These are phyloP conservation scores for Onygenales sp. DNA, from an alignment of 2,329 filamentous ascomycete species.

Conservation along the genomic window DNA sequence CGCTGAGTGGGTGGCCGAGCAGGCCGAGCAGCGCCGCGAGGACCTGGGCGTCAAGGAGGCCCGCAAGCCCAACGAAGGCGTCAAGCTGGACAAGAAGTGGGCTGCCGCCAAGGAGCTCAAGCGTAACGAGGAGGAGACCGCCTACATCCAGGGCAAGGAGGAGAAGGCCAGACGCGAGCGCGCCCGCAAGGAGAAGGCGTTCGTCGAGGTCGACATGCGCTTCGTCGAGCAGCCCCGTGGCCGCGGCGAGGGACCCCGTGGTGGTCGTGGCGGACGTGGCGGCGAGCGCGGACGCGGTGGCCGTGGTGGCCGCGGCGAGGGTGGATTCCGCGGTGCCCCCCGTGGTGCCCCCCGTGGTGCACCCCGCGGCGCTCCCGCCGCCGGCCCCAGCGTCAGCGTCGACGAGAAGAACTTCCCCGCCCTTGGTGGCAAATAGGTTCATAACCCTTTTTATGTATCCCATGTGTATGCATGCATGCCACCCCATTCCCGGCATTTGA, in stretches of 20 bases:
- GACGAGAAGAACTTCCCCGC: constrained; percentile 40
- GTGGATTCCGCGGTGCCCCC: constrained; percentile 34
- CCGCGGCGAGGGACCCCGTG: constrained; percentile 39
- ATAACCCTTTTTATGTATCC: background rate
- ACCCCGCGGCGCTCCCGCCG: constrained; percentile 18
- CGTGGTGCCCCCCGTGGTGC: constrained; percentile 28
- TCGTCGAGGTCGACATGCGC: constrained; percentile 79
- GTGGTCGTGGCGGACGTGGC: constrained; percentile 21
- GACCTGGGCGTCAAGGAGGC: constrained; percentile 56
- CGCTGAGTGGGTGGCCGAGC: constrained; percentile 73
- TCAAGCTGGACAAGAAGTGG: constrained; percentile 86
- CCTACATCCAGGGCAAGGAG: constrained; percentile 62
- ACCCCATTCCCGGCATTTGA: background rate
- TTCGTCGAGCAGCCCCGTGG: constrained; percentile 59
- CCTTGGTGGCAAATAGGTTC: constrained; percentile 17
- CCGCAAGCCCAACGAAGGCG: constrained; percentile 88
- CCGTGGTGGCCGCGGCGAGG: constrained; percentile 35
- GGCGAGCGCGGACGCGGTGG: constrained; percentile 33
- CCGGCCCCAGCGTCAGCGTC: constrained; percentile 28
- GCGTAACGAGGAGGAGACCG: constrained; percentile 51
- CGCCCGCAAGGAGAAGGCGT: constrained; percentile 84
- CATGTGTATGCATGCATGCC: background rate
- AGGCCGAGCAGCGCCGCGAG: constrained; percentile 65
- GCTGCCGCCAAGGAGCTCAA: constrained; percentile 63
- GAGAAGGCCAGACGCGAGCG: constrained; percentile 77